Conservation (phyloP, 768 basidiomycete species). For the Mycena vitilis region DNA sequence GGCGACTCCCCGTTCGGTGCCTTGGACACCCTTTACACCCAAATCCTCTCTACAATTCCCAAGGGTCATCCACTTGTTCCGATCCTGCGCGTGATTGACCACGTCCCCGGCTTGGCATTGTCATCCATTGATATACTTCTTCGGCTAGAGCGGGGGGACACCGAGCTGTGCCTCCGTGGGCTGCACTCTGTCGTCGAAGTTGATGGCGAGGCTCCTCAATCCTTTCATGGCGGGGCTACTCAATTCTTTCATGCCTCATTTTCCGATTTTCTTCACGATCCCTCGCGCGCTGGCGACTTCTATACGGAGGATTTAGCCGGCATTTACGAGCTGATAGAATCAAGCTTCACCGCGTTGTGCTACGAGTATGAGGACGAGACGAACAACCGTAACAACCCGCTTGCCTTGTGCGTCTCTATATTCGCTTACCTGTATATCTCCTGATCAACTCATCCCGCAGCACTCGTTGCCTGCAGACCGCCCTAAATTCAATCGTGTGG, state of each 20-base stretch:
- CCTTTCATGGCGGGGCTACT: too few species aligned
- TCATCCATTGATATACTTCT: slow-evolving; percentile 1
- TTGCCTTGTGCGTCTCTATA: background rate
- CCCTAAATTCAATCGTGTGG: background rate
- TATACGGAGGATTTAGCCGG: background rate
- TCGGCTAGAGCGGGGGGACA: background rate
- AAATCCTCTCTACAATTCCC: too few species aligned
- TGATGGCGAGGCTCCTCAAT: background rate
- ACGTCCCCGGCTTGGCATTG: background rate
- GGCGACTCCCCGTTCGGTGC: too few species aligned
- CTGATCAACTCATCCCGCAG: too few species aligned
- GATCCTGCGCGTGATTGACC: background rate
- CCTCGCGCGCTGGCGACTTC: background rate
- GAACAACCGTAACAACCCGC: background rate
- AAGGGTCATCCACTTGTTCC: too few species aligned
- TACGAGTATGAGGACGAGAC: slow-evolving; percentile 1
- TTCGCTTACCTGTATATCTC: too few species aligned
- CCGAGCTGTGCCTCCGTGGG: slow-evolving; percentile 5
- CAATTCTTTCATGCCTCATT: slow-evolving; percentile 9
- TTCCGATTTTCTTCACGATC: background rate
- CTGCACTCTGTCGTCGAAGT: background rate
- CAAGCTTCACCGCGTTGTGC: background rate
- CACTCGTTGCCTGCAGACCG: background rate
- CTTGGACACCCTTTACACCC: too few species aligned
- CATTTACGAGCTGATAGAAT: background rate